Evolutionary conservation across 192 early-diverging fungal species (phyloP).

Genomic region (Coemansia sp.): DNA sequence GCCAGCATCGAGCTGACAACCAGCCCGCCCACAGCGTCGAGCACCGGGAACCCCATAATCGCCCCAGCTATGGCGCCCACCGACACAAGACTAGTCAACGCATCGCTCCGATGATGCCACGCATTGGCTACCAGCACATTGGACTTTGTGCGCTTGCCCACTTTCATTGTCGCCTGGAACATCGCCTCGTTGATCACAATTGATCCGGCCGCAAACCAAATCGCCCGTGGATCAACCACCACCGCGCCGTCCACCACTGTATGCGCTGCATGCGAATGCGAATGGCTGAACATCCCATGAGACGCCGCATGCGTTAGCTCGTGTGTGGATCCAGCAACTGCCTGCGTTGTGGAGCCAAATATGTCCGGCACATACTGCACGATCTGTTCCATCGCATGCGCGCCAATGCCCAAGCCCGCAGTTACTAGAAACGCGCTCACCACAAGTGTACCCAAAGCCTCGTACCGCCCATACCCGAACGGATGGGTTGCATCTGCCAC

Average conservation of each 20-base stretch:
- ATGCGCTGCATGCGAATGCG: slow-evolving; percentile 30
- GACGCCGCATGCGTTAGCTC: slow-evolving; percentile 12
- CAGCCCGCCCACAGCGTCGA: slow-evolving; percentile 76
- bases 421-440: slow-evolving; percentile 68
- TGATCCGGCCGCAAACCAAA: slow-evolving; percentile 66
- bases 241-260: slow-evolving; percentile 23
- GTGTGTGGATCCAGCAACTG: slow-evolving; percentile 13
- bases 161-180: slow-evolving; percentile 67
- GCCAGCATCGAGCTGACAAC: slow-evolving; percentile 70
- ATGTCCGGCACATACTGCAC: slow-evolving; percentile 32
- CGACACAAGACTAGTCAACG: slow-evolving; percentile 67
- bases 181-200: slow-evolving; percentile 75
- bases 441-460: slow-evolving; percentile 61
- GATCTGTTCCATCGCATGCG: slow-evolving; percentile 61
- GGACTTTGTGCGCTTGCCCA: slow-evolving; percentile 60
- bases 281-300: slow-evolving; percentile 20
- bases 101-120: slow-evolving; percentile 84
- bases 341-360: slow-evolving; percentile 9
- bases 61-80: slow-evolving; percentile 72
- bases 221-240: slow-evolving; percentile 61
- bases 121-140: slow-evolving; percentile 81
- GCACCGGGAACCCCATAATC: slow-evolving; percentile 62
- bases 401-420: slow-evolving; percentile 65
- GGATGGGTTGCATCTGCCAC: slow-evolving; percentile 62
- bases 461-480: slow-evolving; percentile 67